Percentiles rank a stretch among this genome's conserved stretches.
These are phyloP conservation scores for Fusarium illudens DNA, from an alignment of 2,329 filamentous ascomycete species.

Conservation along the genomic window DNA sequence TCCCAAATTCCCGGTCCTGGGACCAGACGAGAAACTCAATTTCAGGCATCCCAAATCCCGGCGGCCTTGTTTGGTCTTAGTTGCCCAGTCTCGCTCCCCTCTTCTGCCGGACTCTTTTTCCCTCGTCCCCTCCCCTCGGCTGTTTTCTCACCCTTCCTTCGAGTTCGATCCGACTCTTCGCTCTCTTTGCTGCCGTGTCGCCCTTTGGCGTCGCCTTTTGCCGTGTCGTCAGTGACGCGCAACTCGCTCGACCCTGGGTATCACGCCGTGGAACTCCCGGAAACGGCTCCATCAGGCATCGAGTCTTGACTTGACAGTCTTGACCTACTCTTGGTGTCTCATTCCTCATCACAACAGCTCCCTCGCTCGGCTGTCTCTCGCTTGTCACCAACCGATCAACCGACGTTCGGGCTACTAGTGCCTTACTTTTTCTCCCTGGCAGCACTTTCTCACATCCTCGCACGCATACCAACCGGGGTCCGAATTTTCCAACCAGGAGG, in stretches of 20 bases:
- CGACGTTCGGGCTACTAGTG: slow-evolving; percentile 15
- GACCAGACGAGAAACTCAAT: slow-evolving; percentile 39
- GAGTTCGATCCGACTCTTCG: slow-evolving; percentile 19
- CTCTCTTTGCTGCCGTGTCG: slow-evolving; percentile 5
- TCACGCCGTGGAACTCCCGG: slow-evolving; percentile 6
- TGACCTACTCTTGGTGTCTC: neutral
- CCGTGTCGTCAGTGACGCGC: slow-evolving; percentile 9
- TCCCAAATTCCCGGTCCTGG: slow-evolving; percentile 40
- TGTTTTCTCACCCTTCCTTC: slow-evolving; percentile 16
- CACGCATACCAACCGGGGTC: slow-evolving; percentile 3
- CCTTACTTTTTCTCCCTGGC: slow-evolving; percentile 11
- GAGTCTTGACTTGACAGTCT: slow-evolving; percentile 1
- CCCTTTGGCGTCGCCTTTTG: slow-evolving; percentile 8
- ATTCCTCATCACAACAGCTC: slow-evolving; percentile 14
- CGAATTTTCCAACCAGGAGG: slow-evolving; percentile 21
- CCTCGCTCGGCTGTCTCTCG: slow-evolving; percentile 12
- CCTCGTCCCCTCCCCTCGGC: slow-evolving; percentile 14
- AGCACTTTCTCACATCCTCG: neutral
- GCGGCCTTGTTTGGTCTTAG: slow-evolving; percentile 30
- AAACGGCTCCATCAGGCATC: slow-evolving; percentile 6
- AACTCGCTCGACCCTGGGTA: slow-evolving; percentile 9
- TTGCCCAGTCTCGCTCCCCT: slow-evolving; percentile 7
- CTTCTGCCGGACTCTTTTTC: slow-evolving; percentile 12
- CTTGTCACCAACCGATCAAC: slow-evolving; percentile 13
- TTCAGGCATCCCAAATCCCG: slow-evolving; percentile 37